These are phyloP conservation scores for Penicillium cinerascens DNA, from an alignment of 495 filamentous ascomycete species.

Conservation along the genomic window DNA sequence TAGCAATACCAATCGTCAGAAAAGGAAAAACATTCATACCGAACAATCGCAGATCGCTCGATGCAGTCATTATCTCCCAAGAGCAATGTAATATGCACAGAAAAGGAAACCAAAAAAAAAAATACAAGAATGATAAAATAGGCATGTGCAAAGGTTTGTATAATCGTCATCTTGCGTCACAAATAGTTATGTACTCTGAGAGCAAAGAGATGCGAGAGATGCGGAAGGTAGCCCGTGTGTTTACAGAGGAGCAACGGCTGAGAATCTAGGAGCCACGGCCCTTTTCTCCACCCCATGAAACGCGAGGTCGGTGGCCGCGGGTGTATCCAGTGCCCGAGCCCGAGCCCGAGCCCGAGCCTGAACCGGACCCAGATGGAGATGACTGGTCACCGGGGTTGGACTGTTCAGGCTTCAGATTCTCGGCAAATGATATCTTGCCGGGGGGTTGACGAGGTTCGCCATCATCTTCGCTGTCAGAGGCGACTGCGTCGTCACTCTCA, in stretches of 20 bases:
- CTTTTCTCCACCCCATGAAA: slow-evolving; percentile 31
- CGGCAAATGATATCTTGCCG: slow-evolving; percentile 34
- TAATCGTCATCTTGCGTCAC: neutral
- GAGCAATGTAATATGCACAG: slow-evolving; percentile 14
- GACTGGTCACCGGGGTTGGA: slow-evolving; percentile 14
- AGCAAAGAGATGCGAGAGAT: neutral
- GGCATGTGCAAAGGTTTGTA: neutral
- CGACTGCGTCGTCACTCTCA: slow-evolving; percentile 50
- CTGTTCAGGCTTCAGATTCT: slow-evolving; percentile 24
- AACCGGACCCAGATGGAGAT: slow-evolving; percentile 18
- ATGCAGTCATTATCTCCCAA: slow-evolving; percentile 7
- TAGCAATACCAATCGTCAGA: slow-evolving; percentile 13
- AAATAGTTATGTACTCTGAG: neutral
- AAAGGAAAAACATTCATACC: slow-evolving; percentile 2
- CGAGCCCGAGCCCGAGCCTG: slow-evolving; percentile 12
- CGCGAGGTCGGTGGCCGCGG: slow-evolving; percentile 19
- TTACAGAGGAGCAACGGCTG: neutral
- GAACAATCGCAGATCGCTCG: slow-evolving; percentile 6
- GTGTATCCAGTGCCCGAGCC: slow-evolving; percentile 6
- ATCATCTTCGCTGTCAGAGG: slow-evolving; percentile 31
- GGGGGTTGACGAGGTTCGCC: slow-evolving; percentile 17
- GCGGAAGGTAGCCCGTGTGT: neutral
- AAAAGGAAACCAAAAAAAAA: neutral
- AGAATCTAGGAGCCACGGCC: slow-evolving; percentile 17
- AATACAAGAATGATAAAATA: slow-evolving; percentile 6